Evolutionary conservation across 257 asterid genomes (phyloP), one percentile per base, ranked within the genome.

Genomic region (Hygrophila difformis): DNA sequence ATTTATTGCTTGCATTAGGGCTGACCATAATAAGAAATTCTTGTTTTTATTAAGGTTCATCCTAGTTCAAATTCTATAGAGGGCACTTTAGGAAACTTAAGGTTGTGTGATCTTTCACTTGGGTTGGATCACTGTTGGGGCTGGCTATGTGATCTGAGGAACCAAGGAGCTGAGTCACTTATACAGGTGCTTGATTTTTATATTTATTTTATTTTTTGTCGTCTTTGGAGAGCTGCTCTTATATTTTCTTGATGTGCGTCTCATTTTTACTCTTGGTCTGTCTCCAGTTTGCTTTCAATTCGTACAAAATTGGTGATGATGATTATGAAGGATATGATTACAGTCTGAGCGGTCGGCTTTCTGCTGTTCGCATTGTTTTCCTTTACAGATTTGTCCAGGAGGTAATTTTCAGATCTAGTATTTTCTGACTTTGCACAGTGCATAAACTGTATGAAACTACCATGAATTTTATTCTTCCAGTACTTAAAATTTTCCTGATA

Each of bases 81-180:
- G 62, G 84, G 98, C 44, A 70, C 92, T 37, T 58, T 91, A 53
- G 98, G 98, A 60, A 91, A 91, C 79, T 69, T 91, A 57, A 76
- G 96, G 79, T 53, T 91, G 47, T 61, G 86, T 51, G 98, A 91
- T 68, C 86, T 80, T 13, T 77, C 93, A 20, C 94, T 82, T 53
- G 92, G 84, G 59, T 62, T 85, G 28, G 79, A 79, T 68, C 81
- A 74, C 74, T 64, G 75, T 61, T 91, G 98, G 98, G 88, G 94
- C 31, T 86, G 96, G 94, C 94, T 91, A 51, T 91, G 96, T 69
- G 98, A 91, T 67, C 71, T 86, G 70, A 94, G 98, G 55, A 74
- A 80, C 74, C 94, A 77, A 77, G 93, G 80, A 57, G 78, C 93
- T 47, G 92, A 80, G 66, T 91, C 98, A 47, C 80, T 91, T 42